Conservation (phyloP, 306 rosid genomes). For the Argentina anserina region DNA sequence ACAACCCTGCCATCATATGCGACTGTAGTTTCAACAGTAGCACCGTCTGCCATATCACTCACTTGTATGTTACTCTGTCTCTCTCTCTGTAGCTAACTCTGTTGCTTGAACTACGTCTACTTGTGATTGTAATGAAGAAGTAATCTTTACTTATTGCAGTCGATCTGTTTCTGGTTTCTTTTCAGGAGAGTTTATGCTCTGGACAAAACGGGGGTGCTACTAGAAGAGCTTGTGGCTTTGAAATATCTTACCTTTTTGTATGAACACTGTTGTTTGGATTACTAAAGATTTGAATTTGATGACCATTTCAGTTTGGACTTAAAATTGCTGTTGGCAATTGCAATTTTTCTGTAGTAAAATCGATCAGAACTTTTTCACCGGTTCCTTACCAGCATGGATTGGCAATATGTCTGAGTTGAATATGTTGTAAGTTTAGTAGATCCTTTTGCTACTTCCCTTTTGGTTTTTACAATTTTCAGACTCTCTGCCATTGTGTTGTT, state of each 20-base stretch:
- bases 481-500: not conserved
- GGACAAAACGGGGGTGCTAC: constrained; percentile 4
- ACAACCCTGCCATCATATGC: constrained; percentile 19
- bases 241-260: constrained; percentile 20
- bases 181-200: constrained; percentile 20
- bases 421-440: constrained; percentile 9
- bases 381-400: constrained; percentile 21
- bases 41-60: constrained; percentile 25
- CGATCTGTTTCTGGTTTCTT: constrained; percentile 3
- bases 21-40: not conserved
- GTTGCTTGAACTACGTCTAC: no score
- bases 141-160: not conserved
- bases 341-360: constrained; percentile 21
- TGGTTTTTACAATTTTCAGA: not conserved
- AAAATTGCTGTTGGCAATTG: no score
- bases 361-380: constrained; percentile 22
- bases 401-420: constrained; percentile 19
- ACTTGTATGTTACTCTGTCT: constrained; percentile 15
- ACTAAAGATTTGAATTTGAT: no score
- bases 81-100: not conserved
- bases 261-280: not conserved
- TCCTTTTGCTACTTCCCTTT: not conserved
- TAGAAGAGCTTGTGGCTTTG: constrained; percentile 18
- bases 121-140: not conserved
- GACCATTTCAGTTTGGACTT: no score